These are phyloP conservation scores for Lithocarpus polystachyus DNA, from an alignment of 306 rosid genomes.

Conservation along the genomic window DNA sequence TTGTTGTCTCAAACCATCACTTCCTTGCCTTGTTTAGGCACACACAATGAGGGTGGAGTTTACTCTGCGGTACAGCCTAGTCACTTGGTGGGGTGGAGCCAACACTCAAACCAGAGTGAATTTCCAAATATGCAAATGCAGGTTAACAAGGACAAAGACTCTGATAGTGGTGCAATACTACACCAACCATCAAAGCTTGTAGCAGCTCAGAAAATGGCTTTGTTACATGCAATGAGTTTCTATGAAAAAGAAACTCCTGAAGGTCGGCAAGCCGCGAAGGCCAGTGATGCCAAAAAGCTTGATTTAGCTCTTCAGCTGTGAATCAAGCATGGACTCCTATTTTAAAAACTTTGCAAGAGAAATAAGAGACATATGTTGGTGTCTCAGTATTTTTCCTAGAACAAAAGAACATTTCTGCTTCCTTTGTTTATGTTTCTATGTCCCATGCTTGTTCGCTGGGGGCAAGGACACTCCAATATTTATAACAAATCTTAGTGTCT, in stretches of 20 bases:
- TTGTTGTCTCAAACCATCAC: neutral
- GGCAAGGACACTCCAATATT: neutral
- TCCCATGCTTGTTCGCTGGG: neutral
- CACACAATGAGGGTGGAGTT: constrained; percentile 1
- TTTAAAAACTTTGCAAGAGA: neutral
- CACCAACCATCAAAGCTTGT: neutral
- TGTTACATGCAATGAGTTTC: constrained; percentile 5
- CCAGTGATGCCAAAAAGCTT: constrained; percentile 23
- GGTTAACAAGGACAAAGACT: neutral
- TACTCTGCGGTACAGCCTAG: neutral
- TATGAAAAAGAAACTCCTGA: constrained; percentile 1
- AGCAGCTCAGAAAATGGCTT: neutral
- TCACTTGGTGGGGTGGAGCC: neutral
- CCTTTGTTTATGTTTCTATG: neutral
- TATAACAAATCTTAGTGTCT: neutral
- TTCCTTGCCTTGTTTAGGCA: neutral
- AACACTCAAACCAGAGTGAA: neutral
- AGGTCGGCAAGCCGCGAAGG: constrained; percentile 3
- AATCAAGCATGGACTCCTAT: neutral
- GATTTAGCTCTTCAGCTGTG: constrained; percentile 36
- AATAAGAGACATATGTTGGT: neutral
- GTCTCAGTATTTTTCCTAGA: neutral
- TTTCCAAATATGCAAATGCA: neutral
- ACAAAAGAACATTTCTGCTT: neutral
- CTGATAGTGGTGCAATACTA: neutral